These are phyloP conservation scores for Vachellia collinsii DNA, from an alignment of 306 rosid genomes.

Conservation along the genomic window DNA sequence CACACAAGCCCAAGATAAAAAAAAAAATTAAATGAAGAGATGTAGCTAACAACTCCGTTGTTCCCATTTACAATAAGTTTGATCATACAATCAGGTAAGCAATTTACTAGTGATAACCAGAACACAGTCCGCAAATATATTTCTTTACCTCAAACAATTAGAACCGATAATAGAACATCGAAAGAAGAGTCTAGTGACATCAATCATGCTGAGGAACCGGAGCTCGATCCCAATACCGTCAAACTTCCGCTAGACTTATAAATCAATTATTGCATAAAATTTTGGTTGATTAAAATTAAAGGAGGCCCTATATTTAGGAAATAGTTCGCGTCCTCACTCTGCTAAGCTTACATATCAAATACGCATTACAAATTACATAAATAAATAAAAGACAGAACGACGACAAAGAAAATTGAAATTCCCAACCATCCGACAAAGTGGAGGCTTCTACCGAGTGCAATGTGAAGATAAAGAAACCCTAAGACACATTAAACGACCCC, in stretches of 20 bases:
- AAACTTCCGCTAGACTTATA: neutral
- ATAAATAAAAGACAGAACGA: neutral
- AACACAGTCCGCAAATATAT: neutral
- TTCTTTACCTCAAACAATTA: neutral
- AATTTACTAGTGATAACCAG: neutral
- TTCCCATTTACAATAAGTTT: neutral
- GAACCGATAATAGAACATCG: neutral
- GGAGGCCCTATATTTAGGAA: neutral
- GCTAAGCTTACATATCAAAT: neutral
- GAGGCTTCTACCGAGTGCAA: neutral
- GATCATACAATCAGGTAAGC: neutral
- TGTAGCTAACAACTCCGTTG: neutral
- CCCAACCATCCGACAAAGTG: neutral
- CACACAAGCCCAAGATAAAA: neutral
- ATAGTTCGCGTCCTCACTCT: neutral
- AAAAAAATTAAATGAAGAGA: neutral
- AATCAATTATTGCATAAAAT: neutral
- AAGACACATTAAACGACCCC: neutral
- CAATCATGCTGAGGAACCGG: neutral
- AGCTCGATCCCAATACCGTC: neutral
- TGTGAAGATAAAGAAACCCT: slow-evolving; percentile 25
- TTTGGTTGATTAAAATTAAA: neutral
- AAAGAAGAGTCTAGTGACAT: neutral
- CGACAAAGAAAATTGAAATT: neutral
- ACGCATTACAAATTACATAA: neutral